These are phyloP conservation scores for Colletotrichum navitas DNA, from an alignment of 2,329 filamentous ascomycete species.

Conservation along the genomic window DNA sequence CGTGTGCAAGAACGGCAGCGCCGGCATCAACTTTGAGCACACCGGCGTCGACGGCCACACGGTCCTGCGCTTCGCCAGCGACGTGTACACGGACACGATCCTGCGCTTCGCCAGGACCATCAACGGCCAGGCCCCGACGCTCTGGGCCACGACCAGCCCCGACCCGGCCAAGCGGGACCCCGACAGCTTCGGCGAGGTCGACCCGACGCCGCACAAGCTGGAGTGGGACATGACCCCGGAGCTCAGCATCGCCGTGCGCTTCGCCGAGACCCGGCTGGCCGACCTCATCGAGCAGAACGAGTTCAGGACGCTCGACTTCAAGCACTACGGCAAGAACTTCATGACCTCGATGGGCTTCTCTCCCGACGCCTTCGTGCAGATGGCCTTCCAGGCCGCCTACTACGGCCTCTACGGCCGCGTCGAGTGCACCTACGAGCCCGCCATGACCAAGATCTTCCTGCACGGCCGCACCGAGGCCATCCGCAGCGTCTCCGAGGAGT, in stretches of 20 bases:
- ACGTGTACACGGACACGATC: conserved; percentile 97
- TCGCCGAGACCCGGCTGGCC: conserved; percentile 93
- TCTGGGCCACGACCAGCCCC: conserved; percentile 92
- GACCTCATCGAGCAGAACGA: conserved; percentile 98
- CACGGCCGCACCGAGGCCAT: conserved; percentile 97
- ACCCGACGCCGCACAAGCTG: conserved; percentile 92
- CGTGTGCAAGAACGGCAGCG: conserved; percentile 97
- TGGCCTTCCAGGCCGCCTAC: conserved; percentile 98
- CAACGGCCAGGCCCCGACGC: conserved; percentile 89
- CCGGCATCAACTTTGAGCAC: conserved; percentile 99
- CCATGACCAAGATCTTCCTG: conserved; percentile 95
- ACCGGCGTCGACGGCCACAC: conserved; percentile 98
- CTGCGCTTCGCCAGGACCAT: conserved; percentile 94
- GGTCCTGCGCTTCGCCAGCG: conserved; percentile 93
- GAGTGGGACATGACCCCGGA: conserved; percentile 98
- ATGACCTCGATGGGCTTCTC: conserved; percentile 98
- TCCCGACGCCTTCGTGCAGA: conserved; percentile 96
- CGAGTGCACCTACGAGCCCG: conserved; percentile 96
- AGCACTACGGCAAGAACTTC: conserved; percentile 93
- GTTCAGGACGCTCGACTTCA: conserved; percentile 91
- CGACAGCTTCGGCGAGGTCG: conserved; percentile 91
- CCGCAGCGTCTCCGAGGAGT: conserved; percentile 84
- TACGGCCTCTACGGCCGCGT: conserved; percentile 95
- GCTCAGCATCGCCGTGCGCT: conserved; percentile 89
- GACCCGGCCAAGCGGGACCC: conserved; percentile 94